Evolutionary conservation across 805 yeast genomes (phyloP).

Genomic region (Saccharomyces paradoxus): DNA sequence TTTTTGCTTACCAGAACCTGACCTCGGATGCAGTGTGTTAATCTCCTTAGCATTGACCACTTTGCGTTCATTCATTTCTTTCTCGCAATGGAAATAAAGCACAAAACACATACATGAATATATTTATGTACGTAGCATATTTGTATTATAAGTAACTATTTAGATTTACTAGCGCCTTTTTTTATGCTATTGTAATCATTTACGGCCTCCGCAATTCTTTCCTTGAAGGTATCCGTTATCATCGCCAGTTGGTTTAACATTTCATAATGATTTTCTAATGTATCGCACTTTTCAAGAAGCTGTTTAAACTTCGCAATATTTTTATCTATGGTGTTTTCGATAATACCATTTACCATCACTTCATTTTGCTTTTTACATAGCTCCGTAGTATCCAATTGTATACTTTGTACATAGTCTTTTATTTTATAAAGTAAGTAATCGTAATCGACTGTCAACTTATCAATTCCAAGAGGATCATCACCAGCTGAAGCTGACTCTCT

Average conservation of each 20-base stretch:
- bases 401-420: slow-evolving; percentile 42
- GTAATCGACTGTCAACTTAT: slow-evolving; percentile 50
- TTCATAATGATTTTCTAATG: slow-evolving; percentile 43
- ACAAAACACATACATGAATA: not conserved
- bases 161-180: not conserved
- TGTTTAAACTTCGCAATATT: slow-evolving; percentile 36
- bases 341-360: slow-evolving; percentile 20
- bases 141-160: not conserved
- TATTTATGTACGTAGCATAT: not conserved
- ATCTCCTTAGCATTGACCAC: not conserved
- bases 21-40: not conserved
- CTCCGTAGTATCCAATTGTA: slow-evolving; percentile 37
- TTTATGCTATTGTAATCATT: slow-evolving; percentile 15
- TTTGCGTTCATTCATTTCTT: not conserved
- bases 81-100: not conserved
- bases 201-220: slow-evolving; percentile 29
- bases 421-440: slow-evolving; percentile 61
- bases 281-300: slow-evolving; percentile 39
- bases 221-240: slow-evolving; percentile 34
- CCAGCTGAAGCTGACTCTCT: not conserved
- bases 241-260: slow-evolving; percentile 44
- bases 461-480: slow-evolving; percentile 54
- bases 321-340: slow-evolving; percentile 30
- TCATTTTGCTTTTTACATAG: slow-evolving; percentile 21
- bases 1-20: not conserved